Evolutionary conservation across 768 basidiomycete species (phyloP).

Genomic region (Pisolithus sp.): DNA sequence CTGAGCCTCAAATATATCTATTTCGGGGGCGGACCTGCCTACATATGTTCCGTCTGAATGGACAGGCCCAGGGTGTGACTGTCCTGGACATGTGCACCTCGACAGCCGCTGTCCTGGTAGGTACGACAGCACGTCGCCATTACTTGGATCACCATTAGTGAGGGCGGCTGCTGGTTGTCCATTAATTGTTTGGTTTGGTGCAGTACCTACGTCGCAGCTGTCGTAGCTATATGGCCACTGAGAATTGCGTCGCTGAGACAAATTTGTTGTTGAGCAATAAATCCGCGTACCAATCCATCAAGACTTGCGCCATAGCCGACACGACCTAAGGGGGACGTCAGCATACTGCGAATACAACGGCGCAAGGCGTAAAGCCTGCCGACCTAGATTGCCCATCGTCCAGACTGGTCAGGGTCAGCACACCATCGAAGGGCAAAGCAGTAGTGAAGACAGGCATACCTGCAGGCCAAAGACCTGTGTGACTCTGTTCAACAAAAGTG

Average conservation of each 20-base stretch:
- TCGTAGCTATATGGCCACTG: constrained; percentile 84
- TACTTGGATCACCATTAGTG: constrained; percentile 49
- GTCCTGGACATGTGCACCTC: constrained; percentile 80
- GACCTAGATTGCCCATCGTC: constrained; percentile 76
- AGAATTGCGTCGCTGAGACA: constrained; percentile 1
- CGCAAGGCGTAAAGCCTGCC: constrained; percentile 4
- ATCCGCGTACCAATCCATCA: constrained; percentile 63
- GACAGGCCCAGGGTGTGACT: constrained; percentile 83
- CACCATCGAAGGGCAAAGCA: background rate
- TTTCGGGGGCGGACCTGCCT: constrained; percentile 82
- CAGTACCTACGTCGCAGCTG: constrained; percentile 89
- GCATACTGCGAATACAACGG: background rate
- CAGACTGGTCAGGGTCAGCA: constrained; percentile 35
- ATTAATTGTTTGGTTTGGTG: constrained; percentile 72
- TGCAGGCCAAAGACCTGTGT: constrained; percentile 67
- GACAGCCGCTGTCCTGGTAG: constrained; percentile 86
- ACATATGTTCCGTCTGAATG: constrained; percentile 72
- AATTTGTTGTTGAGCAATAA: background rate
- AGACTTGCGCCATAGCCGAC: constrained; percentile 84
- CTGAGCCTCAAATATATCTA: constrained; percentile 86
- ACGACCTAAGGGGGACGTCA: constrained; percentile 40
- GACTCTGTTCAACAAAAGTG: background rate
- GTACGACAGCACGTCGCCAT: constrained; percentile 59
- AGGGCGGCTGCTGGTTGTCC: constrained; percentile 57
- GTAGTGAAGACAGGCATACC: constrained; percentile 12